phyloP scores from a whole-genome alignment of 192 early-diverging fungal genomes.

The Coemansia sp. region DNA sequence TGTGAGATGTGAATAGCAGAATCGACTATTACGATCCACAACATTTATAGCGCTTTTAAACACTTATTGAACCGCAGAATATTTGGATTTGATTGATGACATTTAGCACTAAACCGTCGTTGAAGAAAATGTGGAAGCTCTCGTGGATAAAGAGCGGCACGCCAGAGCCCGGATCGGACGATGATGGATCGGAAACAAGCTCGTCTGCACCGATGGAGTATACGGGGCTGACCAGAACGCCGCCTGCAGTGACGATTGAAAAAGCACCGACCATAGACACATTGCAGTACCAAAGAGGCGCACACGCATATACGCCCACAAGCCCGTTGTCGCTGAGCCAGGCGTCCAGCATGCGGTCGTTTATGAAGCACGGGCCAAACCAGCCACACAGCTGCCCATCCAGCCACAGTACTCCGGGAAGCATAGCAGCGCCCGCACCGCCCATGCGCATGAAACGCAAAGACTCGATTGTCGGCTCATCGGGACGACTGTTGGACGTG shows the following conservation, averaged over 20 bases:
- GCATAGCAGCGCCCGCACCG: slow-evolving; percentile 1
- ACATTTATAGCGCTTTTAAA: not conserved
- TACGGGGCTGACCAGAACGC: not conserved
- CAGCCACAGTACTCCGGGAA: slow-evolving; percentile 1
- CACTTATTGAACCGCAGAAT: too few species aligned
- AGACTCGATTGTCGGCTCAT: slow-evolving; percentile 45
- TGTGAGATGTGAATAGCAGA: not conserved
- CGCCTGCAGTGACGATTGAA: not conserved
- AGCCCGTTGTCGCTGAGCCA: slow-evolving; percentile 32
- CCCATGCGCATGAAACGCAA: slow-evolving; percentile 38
- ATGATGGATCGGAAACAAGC: not conserved
- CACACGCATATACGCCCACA: slow-evolving; percentile 35
- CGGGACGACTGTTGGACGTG: slow-evolving; percentile 10
- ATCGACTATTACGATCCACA: not conserved
- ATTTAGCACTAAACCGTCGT: slow-evolving; percentile 32
- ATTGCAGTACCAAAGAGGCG: slow-evolving; percentile 19
- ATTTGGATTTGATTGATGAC: slow-evolving; percentile 22
- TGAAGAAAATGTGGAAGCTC: slow-evolving; percentile 55
- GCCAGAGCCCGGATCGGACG: slow-evolving; percentile 9
- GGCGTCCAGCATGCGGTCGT: slow-evolving; percentile 27
- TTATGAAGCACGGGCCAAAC: slow-evolving; percentile 13
- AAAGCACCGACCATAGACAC: not conserved
- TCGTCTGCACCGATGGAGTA: not conserved
- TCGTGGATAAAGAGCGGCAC: slow-evolving; percentile 30
- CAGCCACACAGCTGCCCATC: slow-evolving; percentile 2